Conservation (phyloP, 441 rosid genomes). For the Manihot esculenta region DNA sequence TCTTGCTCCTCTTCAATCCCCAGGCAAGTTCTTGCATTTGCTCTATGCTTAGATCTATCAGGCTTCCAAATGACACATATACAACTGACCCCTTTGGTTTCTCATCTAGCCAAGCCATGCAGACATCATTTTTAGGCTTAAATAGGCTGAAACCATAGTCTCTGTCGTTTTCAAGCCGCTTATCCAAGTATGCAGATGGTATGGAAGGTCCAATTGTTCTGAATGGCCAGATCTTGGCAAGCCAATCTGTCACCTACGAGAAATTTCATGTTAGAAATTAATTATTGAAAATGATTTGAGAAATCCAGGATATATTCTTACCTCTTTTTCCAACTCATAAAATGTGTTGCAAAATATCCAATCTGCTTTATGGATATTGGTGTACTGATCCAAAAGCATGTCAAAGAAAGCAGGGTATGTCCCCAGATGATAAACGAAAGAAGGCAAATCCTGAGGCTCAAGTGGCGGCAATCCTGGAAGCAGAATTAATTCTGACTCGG, state of each 20-base stretch:
- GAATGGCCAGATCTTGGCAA: conserved; percentile 35
- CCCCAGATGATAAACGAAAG: not conserved
- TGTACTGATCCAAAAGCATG: not conserved
- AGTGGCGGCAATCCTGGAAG: conserved; percentile 9
- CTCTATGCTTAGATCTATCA: conserved; percentile 26
- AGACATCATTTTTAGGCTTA: conserved; percentile 28
- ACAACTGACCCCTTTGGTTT: conserved; percentile 49
- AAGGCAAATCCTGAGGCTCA: conserved; percentile 2
- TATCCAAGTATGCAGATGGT: conserved; percentile 55
- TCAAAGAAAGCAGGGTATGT: conserved; percentile 2
- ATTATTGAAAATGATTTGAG: no score
- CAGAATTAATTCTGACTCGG: not conserved
- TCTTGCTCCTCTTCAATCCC: conserved; percentile 30
- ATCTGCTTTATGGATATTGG: conserved; percentile 10
- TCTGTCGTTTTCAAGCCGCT: conserved; percentile 37
- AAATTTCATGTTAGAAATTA: no score
- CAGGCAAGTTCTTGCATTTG: conserved; percentile 52
- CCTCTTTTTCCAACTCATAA: conserved; percentile 5
- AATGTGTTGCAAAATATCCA: conserved; percentile 12
- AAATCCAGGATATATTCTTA: not conserved
- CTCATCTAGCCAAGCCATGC: conserved; percentile 44
- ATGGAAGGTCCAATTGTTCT: conserved; percentile 49
- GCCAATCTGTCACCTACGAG: conserved; percentile 37
- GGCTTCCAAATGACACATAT: conserved; percentile 55
- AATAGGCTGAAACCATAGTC: conserved; percentile 46